These are phyloP conservation scores for Acer saccharum DNA, from an alignment of 345 rosid species.

Conservation along the genomic window DNA sequence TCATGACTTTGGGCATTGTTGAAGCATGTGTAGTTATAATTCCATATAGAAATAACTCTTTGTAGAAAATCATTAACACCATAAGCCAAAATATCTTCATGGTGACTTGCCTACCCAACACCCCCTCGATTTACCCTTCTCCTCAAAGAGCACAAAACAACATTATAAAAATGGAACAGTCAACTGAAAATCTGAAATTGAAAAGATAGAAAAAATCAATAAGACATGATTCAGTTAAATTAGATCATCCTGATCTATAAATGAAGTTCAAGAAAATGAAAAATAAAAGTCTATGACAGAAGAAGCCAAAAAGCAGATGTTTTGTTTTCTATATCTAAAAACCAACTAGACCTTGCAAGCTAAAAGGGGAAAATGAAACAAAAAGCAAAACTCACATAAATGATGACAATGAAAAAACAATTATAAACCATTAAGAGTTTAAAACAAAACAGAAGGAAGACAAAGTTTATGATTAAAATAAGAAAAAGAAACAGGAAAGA, in stretches of 20 bases:
- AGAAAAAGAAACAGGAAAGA: neutral
- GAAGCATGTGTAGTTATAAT: slow-evolving; percentile 26
- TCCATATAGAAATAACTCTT: slow-evolving; percentile 25
- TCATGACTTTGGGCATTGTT: slow-evolving; percentile 50
- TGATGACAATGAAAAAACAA: neutral
- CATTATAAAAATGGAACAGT: neutral
- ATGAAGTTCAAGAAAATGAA: neutral
- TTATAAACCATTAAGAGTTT: too few species aligned
- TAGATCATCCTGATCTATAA: slow-evolving; percentile 3
- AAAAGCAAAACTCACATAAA: neutral
- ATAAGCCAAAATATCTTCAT: slow-evolving; percentile 42
- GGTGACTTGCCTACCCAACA: slow-evolving; percentile 13
- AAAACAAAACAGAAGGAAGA: neutral
- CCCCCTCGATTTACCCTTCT: neutral
- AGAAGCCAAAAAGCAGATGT: neutral
- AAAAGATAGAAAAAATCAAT: too few species aligned
- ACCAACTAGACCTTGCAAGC: neutral
- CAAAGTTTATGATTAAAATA: neutral
- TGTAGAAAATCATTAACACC: slow-evolving; percentile 30
- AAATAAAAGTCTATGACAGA: neutral
- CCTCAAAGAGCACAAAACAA: neutral
- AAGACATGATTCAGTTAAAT: neutral
- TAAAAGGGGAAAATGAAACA: neutral
- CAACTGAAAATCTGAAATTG: neutral
- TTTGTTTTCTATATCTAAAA: neutral